Percentiles rank a stretch among this genome's conserved stretches.
Evolutionary conservation across 164 flowering plant genomes (phyloP).

Genomic region (Platanus orientalis): DNA sequence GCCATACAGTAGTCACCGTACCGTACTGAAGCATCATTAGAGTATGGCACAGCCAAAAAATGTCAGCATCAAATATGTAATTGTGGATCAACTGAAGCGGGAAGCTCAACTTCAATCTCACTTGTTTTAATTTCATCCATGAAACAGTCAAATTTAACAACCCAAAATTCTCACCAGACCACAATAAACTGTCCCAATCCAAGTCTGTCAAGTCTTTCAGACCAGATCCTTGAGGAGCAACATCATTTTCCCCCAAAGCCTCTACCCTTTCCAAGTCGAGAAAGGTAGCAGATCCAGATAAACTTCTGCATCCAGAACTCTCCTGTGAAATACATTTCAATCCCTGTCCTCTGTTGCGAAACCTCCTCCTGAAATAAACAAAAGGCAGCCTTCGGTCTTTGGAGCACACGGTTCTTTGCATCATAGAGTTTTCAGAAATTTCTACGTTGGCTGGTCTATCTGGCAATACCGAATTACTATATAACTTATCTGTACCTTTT

Average conservation of each 20-base stretch:
- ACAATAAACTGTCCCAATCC: conserved; percentile 17
- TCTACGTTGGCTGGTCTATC: conserved; percentile 19
- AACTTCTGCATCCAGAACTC: conserved; percentile 15
- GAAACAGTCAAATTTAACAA: conserved; percentile 23
- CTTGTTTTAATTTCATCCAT: conserved; percentile 23
- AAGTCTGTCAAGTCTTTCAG: conserved; percentile 10
- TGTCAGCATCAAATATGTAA: conserved; percentile 17
- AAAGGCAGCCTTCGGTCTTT: conserved; percentile 33
- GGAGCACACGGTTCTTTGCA: conserved; percentile 14
- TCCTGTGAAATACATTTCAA: conserved; percentile 11
- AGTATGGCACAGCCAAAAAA: conserved; percentile 29
- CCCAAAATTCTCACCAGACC: conserved; percentile 29
- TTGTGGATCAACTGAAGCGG: conserved; percentile 21
- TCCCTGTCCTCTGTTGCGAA: conserved; percentile 28
- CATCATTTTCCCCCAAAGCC: conserved; percentile 19
- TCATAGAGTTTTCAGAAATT: conserved; percentile 21
- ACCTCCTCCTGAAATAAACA: conserved; percentile 77
- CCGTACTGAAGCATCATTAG: conserved; percentile 52
- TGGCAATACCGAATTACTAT: conserved; percentile 11
- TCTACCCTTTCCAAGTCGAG: conserved; percentile 20
- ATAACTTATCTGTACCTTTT: conserved; percentile 15
- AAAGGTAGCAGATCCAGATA: conserved; percentile 22
- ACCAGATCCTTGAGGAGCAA: conserved; percentile 8
- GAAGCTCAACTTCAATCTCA: conserved; percentile 31
- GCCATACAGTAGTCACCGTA: conserved; percentile 47